Conservation (phyloP, 176 grass and related monocot species). For the Zizania latifolia region DNA sequence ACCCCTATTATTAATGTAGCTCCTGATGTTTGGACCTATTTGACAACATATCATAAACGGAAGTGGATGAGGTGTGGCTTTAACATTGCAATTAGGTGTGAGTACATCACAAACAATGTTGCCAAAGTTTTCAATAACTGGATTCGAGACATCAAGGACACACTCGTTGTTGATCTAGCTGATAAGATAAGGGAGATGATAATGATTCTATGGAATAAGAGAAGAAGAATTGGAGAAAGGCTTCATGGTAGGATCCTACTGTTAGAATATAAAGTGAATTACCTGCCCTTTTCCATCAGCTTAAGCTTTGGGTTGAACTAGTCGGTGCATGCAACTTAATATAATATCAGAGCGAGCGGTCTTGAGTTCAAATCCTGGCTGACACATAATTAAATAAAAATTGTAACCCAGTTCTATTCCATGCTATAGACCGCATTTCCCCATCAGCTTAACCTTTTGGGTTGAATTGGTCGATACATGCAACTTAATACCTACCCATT, state of each 20-base stretch:
- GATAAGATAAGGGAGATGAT: not conserved
- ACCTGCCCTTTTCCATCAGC: too few species aligned
- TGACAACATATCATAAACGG: rapidly evolving
- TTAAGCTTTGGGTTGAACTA: too few species aligned
- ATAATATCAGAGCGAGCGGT: too few species aligned
- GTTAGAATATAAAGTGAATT: too few species aligned
- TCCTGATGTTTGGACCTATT: not conserved
- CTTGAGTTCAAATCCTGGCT: too few species aligned
- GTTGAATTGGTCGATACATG: too few species aligned
- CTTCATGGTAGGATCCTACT: not conserved
- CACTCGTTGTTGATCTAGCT: not conserved
- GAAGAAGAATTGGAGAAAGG: not conserved
- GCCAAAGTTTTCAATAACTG: not conserved
- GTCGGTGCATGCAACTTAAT: too few species aligned
- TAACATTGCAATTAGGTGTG: not conserved
- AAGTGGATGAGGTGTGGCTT: not conserved
- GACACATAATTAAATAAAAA: too few species aligned
- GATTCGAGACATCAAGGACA: not conserved
- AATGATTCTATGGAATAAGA: not conserved
- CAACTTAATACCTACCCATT: too few species aligned
- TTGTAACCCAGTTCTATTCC: too few species aligned
- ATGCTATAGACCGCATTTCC: too few species aligned
- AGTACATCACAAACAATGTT: not conserved
- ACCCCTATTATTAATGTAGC: rapidly evolving
- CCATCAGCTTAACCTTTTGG: too few species aligned